Conservation (phyloP, 371 early-diverging fungal species). For the Mucor sp. region DNA sequence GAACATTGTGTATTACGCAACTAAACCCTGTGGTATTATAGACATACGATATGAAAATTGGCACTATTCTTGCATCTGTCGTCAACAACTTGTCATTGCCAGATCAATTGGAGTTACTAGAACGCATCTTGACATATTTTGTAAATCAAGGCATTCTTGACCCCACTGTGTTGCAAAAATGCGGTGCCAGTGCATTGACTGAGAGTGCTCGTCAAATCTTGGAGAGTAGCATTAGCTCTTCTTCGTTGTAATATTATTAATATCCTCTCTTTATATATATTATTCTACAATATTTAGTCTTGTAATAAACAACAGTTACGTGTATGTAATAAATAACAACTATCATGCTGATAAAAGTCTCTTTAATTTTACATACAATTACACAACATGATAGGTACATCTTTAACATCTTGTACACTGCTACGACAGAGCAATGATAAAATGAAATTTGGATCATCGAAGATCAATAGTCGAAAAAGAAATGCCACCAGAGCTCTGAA, state of each 20-base stretch:
- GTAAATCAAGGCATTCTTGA: conserved; percentile 60
- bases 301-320: background rate
- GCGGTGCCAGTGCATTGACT: conserved; percentile 36
- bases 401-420: too few species aligned
- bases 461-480: too few species aligned
- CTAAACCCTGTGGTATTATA: background rate
- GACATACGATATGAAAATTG: conserved; percentile 49
- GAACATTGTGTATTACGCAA: background rate
- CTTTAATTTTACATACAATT: too few species aligned
- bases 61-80: conserved; percentile 48
- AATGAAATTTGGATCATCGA: too few species aligned
- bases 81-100: conserved; percentile 42
- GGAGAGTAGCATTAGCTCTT: conserved; percentile 7
- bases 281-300: too few species aligned
- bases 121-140: conserved; percentile 54
- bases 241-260: conserved; percentile 9
- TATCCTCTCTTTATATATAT: too few species aligned
- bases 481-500: too few species aligned
- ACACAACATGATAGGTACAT: too few species aligned
- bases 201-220: conserved; percentile 24
- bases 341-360: too few species aligned
- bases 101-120: conserved; percentile 61
- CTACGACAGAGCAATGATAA: too few species aligned
- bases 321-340: too few species aligned
- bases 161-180: conserved; percentile 37